Evolutionary conservation across 495 filamentous ascomycete species (phyloP).

Genomic region (Penicillium ochrochloron): DNA sequence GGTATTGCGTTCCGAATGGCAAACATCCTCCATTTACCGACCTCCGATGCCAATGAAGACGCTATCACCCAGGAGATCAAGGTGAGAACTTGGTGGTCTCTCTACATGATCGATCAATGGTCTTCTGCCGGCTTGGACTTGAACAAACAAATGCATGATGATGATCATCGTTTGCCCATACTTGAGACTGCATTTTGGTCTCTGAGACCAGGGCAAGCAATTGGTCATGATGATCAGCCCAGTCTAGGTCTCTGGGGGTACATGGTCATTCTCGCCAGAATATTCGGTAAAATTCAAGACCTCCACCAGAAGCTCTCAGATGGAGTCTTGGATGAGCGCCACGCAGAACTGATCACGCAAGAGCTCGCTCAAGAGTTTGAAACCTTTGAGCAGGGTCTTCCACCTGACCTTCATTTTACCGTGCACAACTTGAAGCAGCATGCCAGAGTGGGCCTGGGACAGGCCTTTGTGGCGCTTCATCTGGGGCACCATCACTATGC

Average conservation of each 20-base stretch:
- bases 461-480: not conserved
- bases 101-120: conserved; percentile 35
- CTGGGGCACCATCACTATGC: not conserved
- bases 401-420: not conserved
- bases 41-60: conserved; percentile 18
- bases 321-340: not conserved
- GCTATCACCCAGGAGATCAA: conserved; percentile 26
- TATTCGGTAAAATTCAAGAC: not conserved
- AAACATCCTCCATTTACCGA: conserved; percentile 26
- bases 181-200: conserved; percentile 16
- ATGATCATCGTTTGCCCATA: conserved; percentile 18
- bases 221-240: not conserved
- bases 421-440: not conserved
- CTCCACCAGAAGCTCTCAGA: not conserved
- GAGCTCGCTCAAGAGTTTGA: not conserved
- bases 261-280: not conserved
- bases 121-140: conserved; percentile 30
- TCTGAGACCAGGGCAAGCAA: not conserved
- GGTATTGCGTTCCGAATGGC: conserved; percentile 31
- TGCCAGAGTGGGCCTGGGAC: not conserved
- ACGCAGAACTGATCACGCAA: not conserved
- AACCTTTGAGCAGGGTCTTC: not conserved
- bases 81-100: conserved; percentile 32
- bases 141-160: conserved; percentile 24
- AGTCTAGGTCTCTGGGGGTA: not conserved